Evolutionary conservation across 768 basidiomycete species (phyloP).

Genomic region (Macrolepiota fuliginosa): DNA sequence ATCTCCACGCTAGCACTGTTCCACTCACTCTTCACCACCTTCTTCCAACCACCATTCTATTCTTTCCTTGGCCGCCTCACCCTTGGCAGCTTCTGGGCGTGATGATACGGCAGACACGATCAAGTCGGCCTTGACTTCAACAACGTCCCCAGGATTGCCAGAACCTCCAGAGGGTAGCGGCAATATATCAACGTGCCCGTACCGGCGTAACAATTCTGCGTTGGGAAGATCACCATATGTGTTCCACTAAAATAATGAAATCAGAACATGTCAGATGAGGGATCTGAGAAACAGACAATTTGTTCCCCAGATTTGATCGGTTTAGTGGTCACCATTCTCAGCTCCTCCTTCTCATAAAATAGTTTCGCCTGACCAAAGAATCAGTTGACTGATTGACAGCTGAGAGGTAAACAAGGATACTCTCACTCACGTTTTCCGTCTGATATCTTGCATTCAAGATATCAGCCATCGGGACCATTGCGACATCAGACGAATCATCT

Average conservation of each 20-base stretch:
- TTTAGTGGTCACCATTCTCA: conserved; percentile 82
- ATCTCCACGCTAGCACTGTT: neutral
- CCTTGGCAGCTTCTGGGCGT: conserved; percentile 15
- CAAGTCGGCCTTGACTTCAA: conserved; percentile 73
- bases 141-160: conserved; percentile 81
- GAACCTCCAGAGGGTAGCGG: conserved; percentile 43
- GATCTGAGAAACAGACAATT: conserved; percentile 56
- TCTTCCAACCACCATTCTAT: conserved; percentile 95
- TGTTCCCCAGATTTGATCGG: conserved; percentile 77
- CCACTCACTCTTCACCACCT: conserved; percentile 81
- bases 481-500: conserved; percentile 58
- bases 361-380: conserved; percentile 64
- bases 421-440: conserved; percentile 70
- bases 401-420: neutral
- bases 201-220: conserved; percentile 88
- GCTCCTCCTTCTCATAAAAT: conserved; percentile 68
- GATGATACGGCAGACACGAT: conserved; percentile 43
- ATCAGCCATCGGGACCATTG: conserved; percentile 97
- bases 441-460: conserved; percentile 89
- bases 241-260: conserved; percentile 63
- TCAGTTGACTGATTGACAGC: neutral
- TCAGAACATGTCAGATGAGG: conserved; percentile 11
- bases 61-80: conserved; percentile 45
- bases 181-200: conserved; percentile 87
- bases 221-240: conserved; percentile 95